Base-by-base conservation (phyloP, 352 stramenopile species). In the Phytophthora sp. region DNA sequence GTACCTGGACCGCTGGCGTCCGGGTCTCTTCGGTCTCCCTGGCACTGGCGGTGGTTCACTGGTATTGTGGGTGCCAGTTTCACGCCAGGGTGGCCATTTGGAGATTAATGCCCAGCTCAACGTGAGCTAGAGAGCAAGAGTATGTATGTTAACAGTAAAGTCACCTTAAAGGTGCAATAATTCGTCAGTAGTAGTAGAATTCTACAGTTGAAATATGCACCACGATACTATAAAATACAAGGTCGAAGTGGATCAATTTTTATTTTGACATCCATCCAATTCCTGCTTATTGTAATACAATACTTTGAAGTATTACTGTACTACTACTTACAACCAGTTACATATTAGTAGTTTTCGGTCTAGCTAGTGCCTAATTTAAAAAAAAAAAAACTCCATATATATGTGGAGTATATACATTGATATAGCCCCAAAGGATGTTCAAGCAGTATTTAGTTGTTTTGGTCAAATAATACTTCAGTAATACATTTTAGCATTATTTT, bases 1-100 rank as follows among this genome's bases (percentile, higher is more conserved):
- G 51, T 91, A 89, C 63, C 26, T 90, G 46, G 80, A 89, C 60
- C 83, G 80, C 27, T 89, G 79, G 77, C 80, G 80, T 23, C 72
- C 77, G 2, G 79, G 78, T 29, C 66, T 88, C 42, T 59, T 88
- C 7, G 76, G 80, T 30, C 61, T 91, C 13, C 79, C 81, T 20
- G 76, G 77, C 7, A 86, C 79, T 0, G 79, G 77, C 6, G 83
- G 83, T 50, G 83, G 83, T 23, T 91, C 83, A 30, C 61, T 91
- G 1, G 52, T 86, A 4, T 15, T 85, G 15, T 89, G 80, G 80
- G 64, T 91, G 5, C 77, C 82, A 7, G 54, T 79, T 49, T 42
- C 66, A 16, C 58, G 54, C 2, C 7, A 75, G 4, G 74, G 74
- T 24, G 79, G 79, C 4, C 70, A 77, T 55, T 29, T 88, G 24